Conservation (phyloP, 169 alveolate species). For the Sarcocystis neurona region DNA sequence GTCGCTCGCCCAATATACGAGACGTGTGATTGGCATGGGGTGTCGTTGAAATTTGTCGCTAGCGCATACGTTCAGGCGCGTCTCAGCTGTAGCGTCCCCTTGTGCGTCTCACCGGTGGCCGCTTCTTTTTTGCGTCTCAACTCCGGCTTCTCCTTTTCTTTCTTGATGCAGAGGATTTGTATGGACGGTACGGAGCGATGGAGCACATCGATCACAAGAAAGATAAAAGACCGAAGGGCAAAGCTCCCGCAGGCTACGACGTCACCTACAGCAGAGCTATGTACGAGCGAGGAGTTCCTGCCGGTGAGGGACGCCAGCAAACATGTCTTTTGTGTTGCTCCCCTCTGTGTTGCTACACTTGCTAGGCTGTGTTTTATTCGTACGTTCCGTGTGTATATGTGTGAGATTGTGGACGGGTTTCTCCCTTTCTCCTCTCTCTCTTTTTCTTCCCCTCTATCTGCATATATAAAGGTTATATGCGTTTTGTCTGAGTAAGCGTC, state of each 20-base stretch:
- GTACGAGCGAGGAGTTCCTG: constrained; percentile 61
- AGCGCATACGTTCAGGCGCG: too few relatives aligned
- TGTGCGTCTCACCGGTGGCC: neutral
- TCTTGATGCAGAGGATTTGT: neutral
- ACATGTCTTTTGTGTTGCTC: too few relatives aligned
- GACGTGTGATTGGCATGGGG: too few relatives aligned
- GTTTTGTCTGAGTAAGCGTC: too few relatives aligned
- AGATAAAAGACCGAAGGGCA: constrained; percentile 12
- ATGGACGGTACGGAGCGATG: constrained; percentile 34
- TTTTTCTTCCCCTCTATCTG: too few relatives aligned
- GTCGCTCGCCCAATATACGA: too few relatives aligned
- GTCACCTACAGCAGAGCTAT: constrained; percentile 34
- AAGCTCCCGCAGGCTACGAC: constrained; percentile 48
- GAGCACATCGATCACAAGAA: constrained; percentile 21
- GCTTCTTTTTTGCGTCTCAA: neutral
- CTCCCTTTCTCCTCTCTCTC: too few relatives aligned
- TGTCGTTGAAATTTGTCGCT: too few relatives aligned
- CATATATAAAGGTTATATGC: too few relatives aligned
- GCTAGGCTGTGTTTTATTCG: neutral
- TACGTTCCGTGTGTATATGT: neutral
- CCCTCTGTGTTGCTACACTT: neutral
- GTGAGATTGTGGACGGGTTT: too few relatives aligned
- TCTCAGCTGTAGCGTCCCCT: too few relatives aligned
- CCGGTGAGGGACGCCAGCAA: too few relatives aligned
- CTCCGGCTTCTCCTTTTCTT: neutral